phyloP scores from a whole-genome alignment of 169 alveolate genomes.

The Cryptosporidium bovis region DNA sequence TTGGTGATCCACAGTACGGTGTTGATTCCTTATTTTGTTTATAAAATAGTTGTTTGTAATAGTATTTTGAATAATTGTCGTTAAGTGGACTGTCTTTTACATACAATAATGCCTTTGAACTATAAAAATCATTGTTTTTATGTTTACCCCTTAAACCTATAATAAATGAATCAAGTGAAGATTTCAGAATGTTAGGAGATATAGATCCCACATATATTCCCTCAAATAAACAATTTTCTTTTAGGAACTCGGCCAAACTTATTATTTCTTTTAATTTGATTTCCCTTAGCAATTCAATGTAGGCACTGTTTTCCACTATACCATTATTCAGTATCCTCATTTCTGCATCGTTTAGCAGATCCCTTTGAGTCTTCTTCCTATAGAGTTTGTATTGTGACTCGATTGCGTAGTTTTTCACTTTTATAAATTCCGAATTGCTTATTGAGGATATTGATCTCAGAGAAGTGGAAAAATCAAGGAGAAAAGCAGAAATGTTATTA shows the following conservation, averaged over 20 bases:
- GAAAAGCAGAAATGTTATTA: background rate
- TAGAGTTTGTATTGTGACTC: background rate
- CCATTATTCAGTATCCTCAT: slow-evolving; percentile 5
- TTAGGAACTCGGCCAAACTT: slow-evolving; percentile 1
- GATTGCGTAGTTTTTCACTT: background rate
- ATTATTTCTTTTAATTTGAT: background rate
- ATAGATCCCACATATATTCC: slow-evolving; percentile 33
- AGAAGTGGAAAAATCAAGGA: slow-evolving; percentile 12
- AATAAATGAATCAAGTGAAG: slow-evolving; percentile 1
- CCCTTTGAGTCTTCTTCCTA: background rate
- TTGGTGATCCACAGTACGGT: background rate
- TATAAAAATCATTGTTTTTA: background rate
- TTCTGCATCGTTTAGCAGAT: slow-evolving; percentile 1
- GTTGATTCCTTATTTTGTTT: slow-evolving; percentile 14
- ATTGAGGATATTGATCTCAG: background rate
- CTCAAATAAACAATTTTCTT: slow-evolving; percentile 35
- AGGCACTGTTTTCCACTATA: background rate
- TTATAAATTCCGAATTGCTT: slow-evolving; percentile 2
- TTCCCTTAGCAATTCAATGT: background rate
- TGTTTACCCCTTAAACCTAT: background rate
- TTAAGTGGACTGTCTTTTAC: slow-evolving; percentile 25
- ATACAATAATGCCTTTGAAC: slow-evolving; percentile 10
- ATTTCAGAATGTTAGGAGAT: background rate
- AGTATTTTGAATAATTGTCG: slow-evolving; percentile 15
- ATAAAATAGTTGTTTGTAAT: slow-evolving; percentile 25